Percentiles rank a stretch among this genome's conserved stretches.
These are phyloP conservation scores for Alternaria sp. DNA, from an alignment of 2,329 filamentous ascomycete genomes.

Conservation along the genomic window DNA sequence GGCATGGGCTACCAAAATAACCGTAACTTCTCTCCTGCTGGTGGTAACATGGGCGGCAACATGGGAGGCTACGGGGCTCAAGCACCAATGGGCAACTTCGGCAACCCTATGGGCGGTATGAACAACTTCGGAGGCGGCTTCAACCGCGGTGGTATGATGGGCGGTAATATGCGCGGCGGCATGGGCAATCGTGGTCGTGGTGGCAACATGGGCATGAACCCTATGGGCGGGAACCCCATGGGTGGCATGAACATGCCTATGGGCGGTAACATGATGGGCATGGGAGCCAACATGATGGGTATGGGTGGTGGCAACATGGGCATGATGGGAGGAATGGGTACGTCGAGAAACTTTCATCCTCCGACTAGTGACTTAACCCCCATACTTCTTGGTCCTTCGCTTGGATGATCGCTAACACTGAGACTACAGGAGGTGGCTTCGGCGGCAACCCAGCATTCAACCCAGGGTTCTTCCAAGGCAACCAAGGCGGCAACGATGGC, in stretches of 20 bases:
- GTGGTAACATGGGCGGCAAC: conserved; percentile 47
- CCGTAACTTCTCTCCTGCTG: conserved; percentile 46
- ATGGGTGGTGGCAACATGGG: conserved; percentile 40
- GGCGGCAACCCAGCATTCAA: conserved; percentile 73
- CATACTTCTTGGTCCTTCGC: not conserved
- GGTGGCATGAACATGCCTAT: conserved; percentile 50
- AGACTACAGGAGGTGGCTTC: conserved; percentile 58
- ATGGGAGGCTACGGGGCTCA: conserved; percentile 55
- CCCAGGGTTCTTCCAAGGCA: conserved; percentile 70
- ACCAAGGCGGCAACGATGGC: conserved; percentile 61
- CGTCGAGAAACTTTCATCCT: conserved; percentile 15
- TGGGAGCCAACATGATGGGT: conserved; percentile 47
- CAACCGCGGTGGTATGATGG: conserved; percentile 53
- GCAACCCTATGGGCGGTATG: conserved; percentile 42
- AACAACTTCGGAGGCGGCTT: conserved; percentile 49
- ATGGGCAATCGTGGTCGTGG: conserved; percentile 52
- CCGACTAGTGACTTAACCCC: conserved; percentile 4
- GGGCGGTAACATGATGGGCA: conserved; percentile 48
- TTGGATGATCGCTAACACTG: conserved; percentile 14
- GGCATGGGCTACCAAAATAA: conserved; percentile 44
- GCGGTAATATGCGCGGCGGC: conserved; percentile 53
- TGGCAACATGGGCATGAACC: conserved; percentile 45
- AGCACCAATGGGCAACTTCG: conserved; percentile 56
- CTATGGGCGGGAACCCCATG: conserved; percentile 47
- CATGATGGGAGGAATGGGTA: conserved; percentile 46